Conservation (phyloP, 202 grass and related monocot species). For the Brachypodium distachyon region DNA sequence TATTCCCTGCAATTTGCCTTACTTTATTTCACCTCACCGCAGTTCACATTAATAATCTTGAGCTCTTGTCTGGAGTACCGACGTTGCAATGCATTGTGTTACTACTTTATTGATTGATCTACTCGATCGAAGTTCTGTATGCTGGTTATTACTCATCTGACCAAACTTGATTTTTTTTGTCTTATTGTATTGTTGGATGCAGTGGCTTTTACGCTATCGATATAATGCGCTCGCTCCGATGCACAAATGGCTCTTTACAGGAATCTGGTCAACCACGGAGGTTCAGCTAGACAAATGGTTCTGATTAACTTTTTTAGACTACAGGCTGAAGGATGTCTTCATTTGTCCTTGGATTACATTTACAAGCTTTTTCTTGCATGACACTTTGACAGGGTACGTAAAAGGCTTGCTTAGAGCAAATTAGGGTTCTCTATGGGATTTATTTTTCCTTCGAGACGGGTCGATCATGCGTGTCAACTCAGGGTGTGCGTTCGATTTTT, state of each 20-base stretch:
- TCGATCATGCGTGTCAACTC: too few relatives aligned
- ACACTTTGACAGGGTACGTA: too few relatives aligned
- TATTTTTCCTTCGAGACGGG: too few relatives aligned
- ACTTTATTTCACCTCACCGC: conserved; percentile 25
- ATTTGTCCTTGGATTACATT: too few relatives aligned
- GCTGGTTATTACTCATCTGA: background rate
- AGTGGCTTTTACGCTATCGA: conserved; percentile 69
- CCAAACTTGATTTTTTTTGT: conserved; percentile 15
- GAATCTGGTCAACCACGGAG: conserved; percentile 38
- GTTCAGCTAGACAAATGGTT: conserved; percentile 4
- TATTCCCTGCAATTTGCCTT: conserved; percentile 32
- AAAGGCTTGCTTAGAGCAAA: too few relatives aligned
- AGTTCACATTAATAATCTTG: conserved; percentile 8
- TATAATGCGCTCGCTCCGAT: conserved; percentile 17
- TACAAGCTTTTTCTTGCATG: too few relatives aligned
- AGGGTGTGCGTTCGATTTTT: too few relatives aligned
- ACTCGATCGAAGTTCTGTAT: background rate
- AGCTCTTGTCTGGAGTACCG: conserved; percentile 21
- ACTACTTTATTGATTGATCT: background rate
- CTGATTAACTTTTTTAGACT: background rate
- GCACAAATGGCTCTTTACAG: conserved; percentile 15
- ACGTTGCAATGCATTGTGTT: background rate
- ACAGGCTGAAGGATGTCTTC: too few relatives aligned
- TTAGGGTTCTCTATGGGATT: too few relatives aligned
- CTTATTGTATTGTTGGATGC: conserved; percentile 24